Evolutionary conservation across 108 stramenopile species (phyloP).

Genomic region (Conticribra weissflogii): DNA sequence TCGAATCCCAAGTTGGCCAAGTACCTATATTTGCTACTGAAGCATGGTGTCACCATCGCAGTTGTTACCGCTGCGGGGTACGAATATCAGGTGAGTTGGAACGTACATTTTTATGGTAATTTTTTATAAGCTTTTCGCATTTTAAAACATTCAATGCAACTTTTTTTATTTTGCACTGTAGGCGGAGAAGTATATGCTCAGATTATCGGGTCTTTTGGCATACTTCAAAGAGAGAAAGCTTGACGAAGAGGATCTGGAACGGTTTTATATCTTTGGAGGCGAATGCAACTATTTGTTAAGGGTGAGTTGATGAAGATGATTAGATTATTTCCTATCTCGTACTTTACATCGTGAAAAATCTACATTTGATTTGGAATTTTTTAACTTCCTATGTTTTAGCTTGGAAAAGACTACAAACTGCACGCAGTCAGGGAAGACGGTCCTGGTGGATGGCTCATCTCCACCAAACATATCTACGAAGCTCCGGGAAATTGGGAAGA

Average conservation of each 20-base stretch:
- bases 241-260: constrained; percentile 66
- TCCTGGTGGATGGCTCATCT: constrained; percentile 86
- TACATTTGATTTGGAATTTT: neutral
- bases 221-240: constrained; percentile 73
- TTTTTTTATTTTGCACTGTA: too few species aligned
- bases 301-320: constrained; percentile 17
- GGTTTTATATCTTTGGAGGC: constrained; percentile 94
- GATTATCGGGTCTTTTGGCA: constrained; percentile 80
- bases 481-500: constrained; percentile 86
- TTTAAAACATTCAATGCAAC: neutral
- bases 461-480: constrained; percentile 71
- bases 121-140: neutral
- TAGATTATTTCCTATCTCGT: too few species aligned
- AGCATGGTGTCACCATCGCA: constrained; percentile 81
- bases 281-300: constrained; percentile 91
- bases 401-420: constrained; percentile 75
- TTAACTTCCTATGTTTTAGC: constrained; percentile 21
- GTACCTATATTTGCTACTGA: constrained; percentile 74
- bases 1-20: constrained; percentile 80
- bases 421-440: constrained; percentile 80
- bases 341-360: too few species aligned
- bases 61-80: constrained; percentile 96
- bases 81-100: constrained; percentile 65
- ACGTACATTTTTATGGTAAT: too few species aligned
- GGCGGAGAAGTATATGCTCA: constrained; percentile 81